Conservation (phyloP, 148 eudicot genomes). For the Rhododendron kiyosumense region DNA sequence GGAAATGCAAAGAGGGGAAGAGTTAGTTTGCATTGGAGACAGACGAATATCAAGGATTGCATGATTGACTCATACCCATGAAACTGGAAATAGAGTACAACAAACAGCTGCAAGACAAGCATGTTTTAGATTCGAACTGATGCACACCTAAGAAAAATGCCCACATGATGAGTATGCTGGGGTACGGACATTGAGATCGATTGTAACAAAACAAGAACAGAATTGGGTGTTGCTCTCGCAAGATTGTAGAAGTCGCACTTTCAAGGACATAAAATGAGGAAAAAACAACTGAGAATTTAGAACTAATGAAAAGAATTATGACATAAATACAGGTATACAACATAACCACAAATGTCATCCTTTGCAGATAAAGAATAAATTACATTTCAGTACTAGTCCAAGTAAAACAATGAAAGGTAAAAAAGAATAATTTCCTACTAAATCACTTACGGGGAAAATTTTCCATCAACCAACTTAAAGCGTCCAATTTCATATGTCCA, state of each 20-base stretch:
- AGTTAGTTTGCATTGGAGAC: background rate
- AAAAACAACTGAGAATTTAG: background rate
- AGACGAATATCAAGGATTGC: background rate
- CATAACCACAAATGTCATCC: background rate
- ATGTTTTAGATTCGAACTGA: background rate
- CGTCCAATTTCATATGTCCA: slow-evolving; percentile 82
- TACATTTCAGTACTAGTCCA: background rate
- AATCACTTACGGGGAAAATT: slow-evolving; percentile 84
- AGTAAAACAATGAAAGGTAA: background rate
- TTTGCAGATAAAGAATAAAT: background rate
- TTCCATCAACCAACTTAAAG: slow-evolving; percentile 92
- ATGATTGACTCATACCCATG: background rate
- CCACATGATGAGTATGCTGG: background rate
- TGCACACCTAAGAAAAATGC: slow-evolving; percentile 1
- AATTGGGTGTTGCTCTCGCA: background rate
- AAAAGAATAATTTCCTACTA: background rate
- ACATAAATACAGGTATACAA: background rate
- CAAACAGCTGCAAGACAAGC: background rate
- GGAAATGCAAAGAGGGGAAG: background rate
- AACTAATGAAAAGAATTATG: background rate
- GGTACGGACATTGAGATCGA: background rate
- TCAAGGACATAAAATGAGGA: background rate
- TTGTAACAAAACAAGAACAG: background rate
- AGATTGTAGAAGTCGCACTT: background rate
- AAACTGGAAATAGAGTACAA: background rate